These are phyloP conservation scores for Pseudogymnoascus verrucosus DNA, from an alignment of 2,329 filamentous ascomycete genomes.

Conservation along the genomic window DNA sequence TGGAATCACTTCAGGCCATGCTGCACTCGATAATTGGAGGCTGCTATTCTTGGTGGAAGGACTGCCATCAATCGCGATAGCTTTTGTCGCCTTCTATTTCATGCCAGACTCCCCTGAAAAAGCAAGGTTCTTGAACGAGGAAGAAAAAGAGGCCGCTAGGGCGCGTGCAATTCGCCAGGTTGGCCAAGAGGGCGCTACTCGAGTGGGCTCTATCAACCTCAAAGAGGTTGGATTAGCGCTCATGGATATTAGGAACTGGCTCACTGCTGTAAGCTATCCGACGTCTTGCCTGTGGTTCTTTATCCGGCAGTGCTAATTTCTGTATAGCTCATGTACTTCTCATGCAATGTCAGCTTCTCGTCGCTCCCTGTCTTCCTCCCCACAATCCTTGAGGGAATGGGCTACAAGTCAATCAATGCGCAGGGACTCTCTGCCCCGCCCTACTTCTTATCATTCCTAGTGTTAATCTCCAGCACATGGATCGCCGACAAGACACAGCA, in stretches of 20 bases:
- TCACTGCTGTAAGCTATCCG: conserved; percentile 32
- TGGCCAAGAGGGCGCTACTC: conserved; percentile 40
- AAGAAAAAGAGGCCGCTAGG: conserved; percentile 41
- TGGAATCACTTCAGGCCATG: conserved; percentile 56
- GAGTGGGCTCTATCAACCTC: conserved; percentile 38
- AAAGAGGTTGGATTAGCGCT: conserved; percentile 41
- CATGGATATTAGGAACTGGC: conserved; percentile 40
- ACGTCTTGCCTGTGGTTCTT: background rate
- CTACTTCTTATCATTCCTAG: conserved; percentile 58
- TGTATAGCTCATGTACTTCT: conserved; percentile 45
- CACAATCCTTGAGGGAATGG: conserved; percentile 56
- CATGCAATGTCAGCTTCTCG: conserved; percentile 56
- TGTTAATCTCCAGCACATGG: conserved; percentile 53
- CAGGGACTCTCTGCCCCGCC: conserved; percentile 67
- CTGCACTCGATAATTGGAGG: conserved; percentile 52
- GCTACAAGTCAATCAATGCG: conserved; percentile 56
- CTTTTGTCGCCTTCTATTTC: conserved; percentile 45
- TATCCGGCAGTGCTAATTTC: conserved; percentile 14
- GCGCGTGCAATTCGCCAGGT: conserved; percentile 45
- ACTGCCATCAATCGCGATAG: conserved; percentile 48
- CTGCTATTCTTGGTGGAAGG: conserved; percentile 59
- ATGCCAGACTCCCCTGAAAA: conserved; percentile 45
- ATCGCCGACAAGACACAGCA: conserved; percentile 59
- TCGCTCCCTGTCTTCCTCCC: conserved; percentile 59
- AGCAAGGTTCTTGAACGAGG: conserved; percentile 40